Percentiles rank a stretch among this genome's conserved stretches.
Conservation (phyloP, 805 yeast species). For the Nakazawaea peltata region DNA sequence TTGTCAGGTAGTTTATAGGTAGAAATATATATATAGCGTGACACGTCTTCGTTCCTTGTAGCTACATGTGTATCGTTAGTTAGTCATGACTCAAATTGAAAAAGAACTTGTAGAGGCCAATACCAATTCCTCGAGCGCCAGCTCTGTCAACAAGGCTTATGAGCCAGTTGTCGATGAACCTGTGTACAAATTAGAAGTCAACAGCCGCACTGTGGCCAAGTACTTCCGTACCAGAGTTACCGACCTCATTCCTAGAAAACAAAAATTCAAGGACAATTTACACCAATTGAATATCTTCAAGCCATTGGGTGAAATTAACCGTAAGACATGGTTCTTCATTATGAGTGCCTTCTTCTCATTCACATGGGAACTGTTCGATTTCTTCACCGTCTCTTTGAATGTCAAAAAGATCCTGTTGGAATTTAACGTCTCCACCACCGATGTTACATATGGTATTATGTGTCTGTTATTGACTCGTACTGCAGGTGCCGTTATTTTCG, state of each 20-base stretch:
- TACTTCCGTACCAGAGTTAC: slow-evolving; percentile 41
- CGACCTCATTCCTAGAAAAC: slow-evolving; percentile 38
- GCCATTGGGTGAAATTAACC: slow-evolving; percentile 26
- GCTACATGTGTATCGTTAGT: too few relatives aligned
- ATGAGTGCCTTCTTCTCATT: slow-evolving; percentile 55
- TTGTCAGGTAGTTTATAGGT: too few relatives aligned
- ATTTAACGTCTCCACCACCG: slow-evolving; percentile 34
- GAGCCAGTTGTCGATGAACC: too few relatives aligned
- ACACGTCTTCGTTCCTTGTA: too few relatives aligned
- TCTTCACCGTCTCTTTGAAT: slow-evolving; percentile 53
- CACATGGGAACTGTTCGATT: slow-evolving; percentile 71
- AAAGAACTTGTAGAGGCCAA: too few relatives aligned
- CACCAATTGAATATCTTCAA: slow-evolving; percentile 34
- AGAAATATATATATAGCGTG: too few relatives aligned
- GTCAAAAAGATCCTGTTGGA: slow-evolving; percentile 41
- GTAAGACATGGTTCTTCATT: slow-evolving; percentile 49
- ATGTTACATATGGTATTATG: slow-evolving; percentile 68
- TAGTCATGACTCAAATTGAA: too few relatives aligned
- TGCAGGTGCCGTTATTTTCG: slow-evolving; percentile 63
- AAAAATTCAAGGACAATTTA: not conserved
- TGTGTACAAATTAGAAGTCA: slow-evolving; percentile 21
- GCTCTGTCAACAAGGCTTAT: too few relatives aligned
- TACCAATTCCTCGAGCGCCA: too few relatives aligned
- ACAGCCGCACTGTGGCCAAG: slow-evolving; percentile 19
- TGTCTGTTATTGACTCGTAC: slow-evolving; percentile 65